Conservation (phyloP, 352 stramenopile genomes). For the Albugo candida region DNA sequence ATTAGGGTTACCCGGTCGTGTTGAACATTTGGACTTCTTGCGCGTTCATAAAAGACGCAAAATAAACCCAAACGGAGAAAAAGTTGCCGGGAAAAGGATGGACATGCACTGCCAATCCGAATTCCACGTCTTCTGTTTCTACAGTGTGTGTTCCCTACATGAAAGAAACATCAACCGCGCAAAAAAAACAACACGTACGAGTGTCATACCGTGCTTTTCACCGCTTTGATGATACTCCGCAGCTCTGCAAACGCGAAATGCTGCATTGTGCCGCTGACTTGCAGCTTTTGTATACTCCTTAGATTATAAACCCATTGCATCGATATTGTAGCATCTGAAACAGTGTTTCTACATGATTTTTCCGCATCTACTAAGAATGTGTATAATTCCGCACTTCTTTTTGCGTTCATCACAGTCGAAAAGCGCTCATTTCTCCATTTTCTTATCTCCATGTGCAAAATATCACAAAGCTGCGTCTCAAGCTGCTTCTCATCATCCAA, state of each 20-base stretch:
- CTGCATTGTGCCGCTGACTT: constrained; percentile 59
- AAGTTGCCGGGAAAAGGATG: constrained; percentile 74
- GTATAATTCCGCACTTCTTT: constrained; percentile 6
- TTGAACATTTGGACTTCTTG: no score
- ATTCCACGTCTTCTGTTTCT: constrained; percentile 71
- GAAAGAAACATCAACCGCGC: not conserved
- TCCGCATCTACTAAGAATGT: constrained; percentile 22
- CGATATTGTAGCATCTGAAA: no score
- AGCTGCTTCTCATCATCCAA: constrained; percentile 16
- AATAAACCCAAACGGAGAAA: constrained; percentile 86
- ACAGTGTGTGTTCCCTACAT: constrained; percentile 73
- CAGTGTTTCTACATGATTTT: constrained; percentile 3
- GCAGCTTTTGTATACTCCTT: constrained; percentile 15
- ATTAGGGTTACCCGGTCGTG: no score
- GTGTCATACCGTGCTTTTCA: constrained; percentile 60
- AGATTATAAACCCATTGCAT: constrained; percentile 10
- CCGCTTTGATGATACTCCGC: constrained; percentile 39
- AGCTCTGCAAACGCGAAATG: constrained; percentile 81
- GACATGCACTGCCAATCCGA: constrained; percentile 75
- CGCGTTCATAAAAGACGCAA: constrained; percentile 27
- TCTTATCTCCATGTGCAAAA: constrained; percentile 72
- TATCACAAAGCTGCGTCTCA: constrained; percentile 54
- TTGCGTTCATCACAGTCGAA: constrained; percentile 77
- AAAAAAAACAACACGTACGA: constrained; percentile 4
- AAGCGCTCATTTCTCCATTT: constrained; percentile 69